These are phyloP conservation scores for Pseudopyrenochaeta lycopersici DNA, from an alignment of 2,329 filamentous ascomycete genomes.

Conservation along the genomic window DNA sequence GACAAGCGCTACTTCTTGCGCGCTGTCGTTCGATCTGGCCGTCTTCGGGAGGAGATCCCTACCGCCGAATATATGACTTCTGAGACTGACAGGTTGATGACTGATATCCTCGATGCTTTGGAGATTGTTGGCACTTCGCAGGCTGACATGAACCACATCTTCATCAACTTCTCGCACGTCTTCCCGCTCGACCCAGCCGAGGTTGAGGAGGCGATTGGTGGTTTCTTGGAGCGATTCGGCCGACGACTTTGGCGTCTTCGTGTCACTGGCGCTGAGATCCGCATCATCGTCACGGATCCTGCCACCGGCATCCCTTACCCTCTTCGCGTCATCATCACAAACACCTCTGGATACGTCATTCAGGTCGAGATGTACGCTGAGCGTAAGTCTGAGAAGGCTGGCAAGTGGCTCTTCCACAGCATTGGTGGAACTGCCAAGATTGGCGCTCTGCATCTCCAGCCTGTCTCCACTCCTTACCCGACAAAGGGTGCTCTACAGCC, in stretches of 20 bases:
- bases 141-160: conserved; percentile 99
- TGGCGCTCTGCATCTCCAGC: conserved; percentile 91
- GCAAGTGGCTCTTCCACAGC: conserved; percentile 96
- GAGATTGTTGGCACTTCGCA: conserved; percentile 99
- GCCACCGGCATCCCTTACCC: conserved; percentile 85
- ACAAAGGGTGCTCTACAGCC: conserved; percentile 99
- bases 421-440: conserved; percentile 95
- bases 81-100: conserved; percentile 95
- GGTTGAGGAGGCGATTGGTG: conserved; percentile 90
- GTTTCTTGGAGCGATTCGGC: conserved; percentile 96
- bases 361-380: conserved; percentile 98
- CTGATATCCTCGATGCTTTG: conserved; percentile 94
- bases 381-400: conserved; percentile 94
- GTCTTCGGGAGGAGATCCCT: conserved; percentile 94
- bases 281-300: conserved; percentile 95
- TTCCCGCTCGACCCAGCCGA: conserved; percentile 91
- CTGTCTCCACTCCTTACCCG: conserved; percentile 90
- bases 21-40: conserved; percentile 91
- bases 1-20: conserved; percentile 99
- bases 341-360: conserved; percentile 97
- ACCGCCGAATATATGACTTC: conserved; percentile 99
- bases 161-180: conserved; percentile 98
- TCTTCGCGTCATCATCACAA: conserved; percentile 94
- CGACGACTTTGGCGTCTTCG: conserved; percentile 94
- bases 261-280: conserved; percentile 96